Conservation (phyloP, 331 rosid genomes). For the Ulmus americana region DNA sequence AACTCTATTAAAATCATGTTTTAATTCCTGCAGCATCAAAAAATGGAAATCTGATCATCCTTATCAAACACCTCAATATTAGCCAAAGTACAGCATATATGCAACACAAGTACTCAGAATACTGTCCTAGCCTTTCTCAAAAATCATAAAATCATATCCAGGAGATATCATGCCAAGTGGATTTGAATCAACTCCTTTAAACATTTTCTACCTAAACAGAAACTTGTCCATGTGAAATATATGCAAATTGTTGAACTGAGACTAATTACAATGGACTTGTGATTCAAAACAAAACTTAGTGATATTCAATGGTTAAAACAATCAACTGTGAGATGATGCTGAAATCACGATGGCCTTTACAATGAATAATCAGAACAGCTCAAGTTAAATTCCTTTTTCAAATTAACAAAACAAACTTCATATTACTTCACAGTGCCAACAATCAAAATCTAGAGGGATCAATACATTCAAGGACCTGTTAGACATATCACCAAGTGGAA, state of each 20-base stretch:
- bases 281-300: background rate
- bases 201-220: background rate
- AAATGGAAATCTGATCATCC: no score
- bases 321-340: background rate
- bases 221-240: background rate
- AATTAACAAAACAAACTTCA: background rate
- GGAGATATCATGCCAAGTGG: background rate
- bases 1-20: no score
- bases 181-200: background rate
- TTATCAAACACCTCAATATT: no score
- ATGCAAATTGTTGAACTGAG: background rate
- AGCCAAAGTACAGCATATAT: background rate
- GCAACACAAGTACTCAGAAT: conserved; percentile 13
- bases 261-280: background rate
- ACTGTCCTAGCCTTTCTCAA: background rate
- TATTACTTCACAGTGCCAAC: conserved; percentile 13
- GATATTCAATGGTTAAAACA: background rate
- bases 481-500: background rate
- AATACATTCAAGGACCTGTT: conserved; percentile 16
- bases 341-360: background rate
- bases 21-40: no score
- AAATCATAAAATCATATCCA: no score
- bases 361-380: background rate
- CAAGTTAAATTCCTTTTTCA: background rate
- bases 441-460: conserved; percentile 5